Percentiles rank a stretch among this genome's conserved stretches.
phyloP scores from a whole-genome alignment of 2,329 filamentous ascomycete genomes.

The Epichloe aotearoae region DNA sequence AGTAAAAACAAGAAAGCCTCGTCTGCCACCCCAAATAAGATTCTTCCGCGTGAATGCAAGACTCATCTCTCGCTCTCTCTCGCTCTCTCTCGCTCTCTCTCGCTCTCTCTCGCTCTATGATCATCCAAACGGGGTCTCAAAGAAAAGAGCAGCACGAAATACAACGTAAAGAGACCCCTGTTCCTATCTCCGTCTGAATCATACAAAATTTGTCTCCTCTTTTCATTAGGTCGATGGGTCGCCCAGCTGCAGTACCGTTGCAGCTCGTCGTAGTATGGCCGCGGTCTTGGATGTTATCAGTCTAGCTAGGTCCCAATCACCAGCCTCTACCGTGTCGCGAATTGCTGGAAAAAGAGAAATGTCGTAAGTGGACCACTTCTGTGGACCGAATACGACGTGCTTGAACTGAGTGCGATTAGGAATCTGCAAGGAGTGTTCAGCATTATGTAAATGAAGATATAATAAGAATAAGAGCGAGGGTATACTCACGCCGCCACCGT shows the following conservation, averaged over 20 bases:
- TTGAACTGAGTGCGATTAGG: constrained; percentile 87
- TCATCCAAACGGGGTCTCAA: neutral
- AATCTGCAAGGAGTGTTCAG: constrained; percentile 35
- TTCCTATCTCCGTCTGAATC: neutral
- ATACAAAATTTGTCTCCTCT: neutral
- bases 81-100: neutral
- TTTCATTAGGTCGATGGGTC: constrained; percentile 2
- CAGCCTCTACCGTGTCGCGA: constrained; percentile 60
- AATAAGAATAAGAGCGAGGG: constrained; percentile 6
- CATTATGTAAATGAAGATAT: neutral
- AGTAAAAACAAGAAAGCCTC: constrained; percentile 3
- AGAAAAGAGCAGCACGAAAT: neutral
- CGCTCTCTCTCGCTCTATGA: neutral
- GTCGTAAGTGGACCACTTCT: constrained; percentile 48
- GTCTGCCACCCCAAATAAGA: neutral
- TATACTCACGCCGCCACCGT: constrained; percentile 57
- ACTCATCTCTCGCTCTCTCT: neutral
- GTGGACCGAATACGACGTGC: constrained; percentile 79
- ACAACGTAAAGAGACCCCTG: neutral
- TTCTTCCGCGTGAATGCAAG: neutral
- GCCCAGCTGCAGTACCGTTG: constrained; percentile 20
- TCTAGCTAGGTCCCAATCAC: constrained; percentile 58
- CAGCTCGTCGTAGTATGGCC: constrained; percentile 49
- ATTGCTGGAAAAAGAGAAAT: constrained; percentile 51
- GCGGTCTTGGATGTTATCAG: constrained; percentile 60